Conservation (phyloP, 1,284 basidiomycete genomes). For the Boletus holoroseus region DNA sequence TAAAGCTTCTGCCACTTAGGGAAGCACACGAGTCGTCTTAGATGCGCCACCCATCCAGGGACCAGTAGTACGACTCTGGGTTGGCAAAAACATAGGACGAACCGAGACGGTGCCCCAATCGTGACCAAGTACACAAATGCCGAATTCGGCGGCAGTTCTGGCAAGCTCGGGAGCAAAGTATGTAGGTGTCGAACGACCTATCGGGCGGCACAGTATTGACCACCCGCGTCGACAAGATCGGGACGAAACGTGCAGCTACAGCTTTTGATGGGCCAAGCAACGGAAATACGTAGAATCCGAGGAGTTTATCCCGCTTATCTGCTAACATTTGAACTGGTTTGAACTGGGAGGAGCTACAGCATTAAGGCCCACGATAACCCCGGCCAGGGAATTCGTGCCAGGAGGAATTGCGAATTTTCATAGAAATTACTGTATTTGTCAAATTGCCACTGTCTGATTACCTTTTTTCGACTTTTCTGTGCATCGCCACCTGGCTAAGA, state of each 20-base stretch:
- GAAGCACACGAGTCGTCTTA: neutral
- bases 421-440: neutral
- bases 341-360: too few species aligned
- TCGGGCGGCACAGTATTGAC: neutral
- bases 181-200: too few species aligned
- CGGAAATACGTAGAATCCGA: neutral
- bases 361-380: slow-evolving; percentile 3
- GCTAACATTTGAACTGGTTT: neutral
- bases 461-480: neutral
- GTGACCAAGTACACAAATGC: neutral
- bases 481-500: too few species aligned
- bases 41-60: neutral
- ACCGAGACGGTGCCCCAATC: neutral
- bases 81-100: neutral
- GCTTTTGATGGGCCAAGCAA: neutral
- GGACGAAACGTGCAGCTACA: neutral
- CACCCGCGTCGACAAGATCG: neutral
- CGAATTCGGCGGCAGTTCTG: neutral
- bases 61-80: neutral
- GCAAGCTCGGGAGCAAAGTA: neutral
- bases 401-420: neutral
- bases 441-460: neutral
- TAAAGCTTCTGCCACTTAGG: neutral
- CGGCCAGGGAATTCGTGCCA: neutral
- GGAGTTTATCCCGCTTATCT: slow-evolving; percentile 3